Evolutionary conservation across 2,329 filamentous ascomycete genomes (phyloP), one percentile per base, ranked within the genome.

Genomic region (Pseudopithomyces maydicus): DNA sequence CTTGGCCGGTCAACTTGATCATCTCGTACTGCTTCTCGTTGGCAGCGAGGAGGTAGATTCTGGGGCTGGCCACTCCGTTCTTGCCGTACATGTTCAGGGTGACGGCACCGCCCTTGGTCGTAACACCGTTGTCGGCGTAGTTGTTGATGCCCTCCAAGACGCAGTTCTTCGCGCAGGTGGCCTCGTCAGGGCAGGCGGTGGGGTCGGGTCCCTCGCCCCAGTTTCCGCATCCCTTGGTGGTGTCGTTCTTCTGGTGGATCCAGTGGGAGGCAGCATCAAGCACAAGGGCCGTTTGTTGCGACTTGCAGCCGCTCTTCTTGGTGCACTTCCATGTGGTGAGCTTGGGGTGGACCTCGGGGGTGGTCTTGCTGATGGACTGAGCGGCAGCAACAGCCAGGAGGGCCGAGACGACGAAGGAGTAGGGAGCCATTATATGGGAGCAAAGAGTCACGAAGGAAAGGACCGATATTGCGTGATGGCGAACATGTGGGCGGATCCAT

Each of bases 1-100:
- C 88, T 69, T 88, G 82, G 75, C 85, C 86, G 52, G 86, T 79
- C 56, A 90, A 79, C 57, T 85, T 81, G 77, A 90, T 87, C 70
- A 84, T 82, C 77, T 89, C 78, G 75, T 91, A 91, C 57, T 82
- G 84, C 64, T 79, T 80, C 43, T 87, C 83, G 50, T 80, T 78
- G 64, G 74, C 64, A 14, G 83, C 82, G 79, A 90, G 84, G 60
- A 90, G 81, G 73, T 89, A 91, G 42, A 88, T 76, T 64, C 88
- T 84, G 54, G 85, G 80, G 35, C 77, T 77, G 44, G 80, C 64
- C 59, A 72, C 59, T 58, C 65, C 61, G 64, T 76, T 62, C 62
- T 68, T 78, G 53, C 77, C 71, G 51, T 72, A 76, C 58, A 74
- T 66, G 50, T 77, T 78, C 58, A 87, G 72, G 12, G 77, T 78